phyloP scores from a whole-genome alignment of 2,329 filamentous ascomycete genomes.

The Setomelanomma holmii region DNA sequence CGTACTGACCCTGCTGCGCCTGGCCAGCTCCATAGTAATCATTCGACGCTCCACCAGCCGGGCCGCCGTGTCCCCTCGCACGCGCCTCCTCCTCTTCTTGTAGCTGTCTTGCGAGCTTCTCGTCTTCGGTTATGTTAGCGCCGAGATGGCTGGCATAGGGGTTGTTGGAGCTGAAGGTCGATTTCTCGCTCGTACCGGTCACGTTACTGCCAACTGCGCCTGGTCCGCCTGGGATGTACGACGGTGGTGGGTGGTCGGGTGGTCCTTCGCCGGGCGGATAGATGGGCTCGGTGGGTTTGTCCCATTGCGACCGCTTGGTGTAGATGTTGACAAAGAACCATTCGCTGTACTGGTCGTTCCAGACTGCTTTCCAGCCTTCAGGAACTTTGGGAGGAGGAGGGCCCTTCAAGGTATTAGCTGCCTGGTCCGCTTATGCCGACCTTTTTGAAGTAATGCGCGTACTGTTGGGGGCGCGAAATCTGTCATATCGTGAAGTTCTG shows the following conservation, averaged over 20 bases:
- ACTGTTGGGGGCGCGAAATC: conserved; percentile 47
- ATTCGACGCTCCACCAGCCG: conserved; percentile 50
- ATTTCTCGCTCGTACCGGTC: conserved; percentile 54
- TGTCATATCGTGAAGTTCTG: conserved; percentile 27
- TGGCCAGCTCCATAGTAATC: conserved; percentile 54
- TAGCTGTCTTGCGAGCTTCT: conserved; percentile 74
- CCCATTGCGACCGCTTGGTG: conserved; percentile 92
- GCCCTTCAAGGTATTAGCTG: conserved; percentile 36
- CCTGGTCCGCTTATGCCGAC: conserved; percentile 1
- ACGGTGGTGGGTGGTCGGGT: conserved; percentile 70
- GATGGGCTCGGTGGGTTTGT: conserved; percentile 75
- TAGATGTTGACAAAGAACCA: conserved; percentile 93
- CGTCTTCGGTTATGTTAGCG: conserved; percentile 67
- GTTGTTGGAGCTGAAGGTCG: conserved; percentile 66
- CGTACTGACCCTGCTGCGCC: conserved; percentile 17
- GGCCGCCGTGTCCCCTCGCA: conserved; percentile 42
- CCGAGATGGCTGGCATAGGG: conserved; percentile 60
- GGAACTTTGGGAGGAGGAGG: conserved; percentile 69
- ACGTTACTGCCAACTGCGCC: conserved; percentile 43
- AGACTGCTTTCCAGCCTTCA: conserved; percentile 84
- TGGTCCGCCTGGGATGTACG: conserved; percentile 62
- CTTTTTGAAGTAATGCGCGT: conserved; percentile 14
- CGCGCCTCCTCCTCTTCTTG: conserved; percentile 84
- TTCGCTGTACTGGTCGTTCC: conserved; percentile 86
- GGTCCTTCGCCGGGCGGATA: conserved; percentile 57